Percentiles rank a stretch among this genome's conserved stretches.
These are phyloP conservation scores for Fusarium lyarnte DNA, from an alignment of 2,329 filamentous ascomycete species.

Conservation along the genomic window DNA sequence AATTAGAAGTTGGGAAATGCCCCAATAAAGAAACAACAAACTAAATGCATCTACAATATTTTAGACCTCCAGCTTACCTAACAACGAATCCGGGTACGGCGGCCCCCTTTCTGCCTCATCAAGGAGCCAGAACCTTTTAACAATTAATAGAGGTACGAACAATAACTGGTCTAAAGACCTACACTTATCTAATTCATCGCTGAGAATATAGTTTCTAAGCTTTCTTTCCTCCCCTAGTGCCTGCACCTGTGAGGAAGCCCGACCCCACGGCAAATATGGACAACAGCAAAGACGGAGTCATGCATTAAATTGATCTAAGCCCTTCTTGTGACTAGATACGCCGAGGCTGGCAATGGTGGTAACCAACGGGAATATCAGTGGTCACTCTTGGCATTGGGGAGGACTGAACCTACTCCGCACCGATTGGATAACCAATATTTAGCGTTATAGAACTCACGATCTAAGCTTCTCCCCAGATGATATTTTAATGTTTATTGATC, in stretches of 20 bases:
- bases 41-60: no score
- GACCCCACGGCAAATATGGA: no score
- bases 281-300: no score
- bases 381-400: neutral
- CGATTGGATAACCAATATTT: neutral
- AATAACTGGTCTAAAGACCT: neutral
- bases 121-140: neutral
- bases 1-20: no score
- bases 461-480: neutral
- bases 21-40: no score
- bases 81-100: no score
- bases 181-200: no score
- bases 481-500: neutral
- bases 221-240: neutral
- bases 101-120: no score
- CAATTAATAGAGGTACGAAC: no score
- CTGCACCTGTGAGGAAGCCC: neutral
- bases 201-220: neutral
- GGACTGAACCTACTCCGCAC: neutral
- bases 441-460: neutral
- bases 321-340: no score
- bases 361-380: neutral
- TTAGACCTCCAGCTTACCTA: no score
- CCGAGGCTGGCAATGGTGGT: neutral
- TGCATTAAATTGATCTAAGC: accelerated